phyloP scores from a whole-genome alignment of 2,329 filamentous ascomycete genomes.

The Beauveria bassiana region DNA sequence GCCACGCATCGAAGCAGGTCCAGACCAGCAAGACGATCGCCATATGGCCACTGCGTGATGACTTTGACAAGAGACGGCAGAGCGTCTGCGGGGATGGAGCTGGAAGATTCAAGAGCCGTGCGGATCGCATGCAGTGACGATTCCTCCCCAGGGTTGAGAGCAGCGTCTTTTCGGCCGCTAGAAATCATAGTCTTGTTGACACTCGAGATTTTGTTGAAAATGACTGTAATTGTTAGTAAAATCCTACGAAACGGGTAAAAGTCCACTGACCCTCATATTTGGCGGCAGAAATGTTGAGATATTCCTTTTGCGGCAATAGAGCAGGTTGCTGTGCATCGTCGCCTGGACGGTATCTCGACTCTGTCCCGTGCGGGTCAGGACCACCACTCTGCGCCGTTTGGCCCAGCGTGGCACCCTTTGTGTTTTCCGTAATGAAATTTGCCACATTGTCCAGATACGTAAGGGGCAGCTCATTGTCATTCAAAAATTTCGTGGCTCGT shows the following conservation, averaged over 20 bases:
- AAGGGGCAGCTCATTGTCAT: conserved; percentile 79
- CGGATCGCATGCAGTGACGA: conserved; percentile 53
- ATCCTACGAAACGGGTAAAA: no score
- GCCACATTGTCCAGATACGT: conserved; percentile 86
- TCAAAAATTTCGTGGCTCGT: conserved; percentile 81
- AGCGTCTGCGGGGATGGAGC: conserved; percentile 40
- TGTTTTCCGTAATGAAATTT: conserved; percentile 86
- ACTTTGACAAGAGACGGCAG: conserved; percentile 63
- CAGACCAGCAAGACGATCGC: conserved; percentile 73
- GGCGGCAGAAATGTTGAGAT: conserved; percentile 67
- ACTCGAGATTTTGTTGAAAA: conserved; percentile 68
- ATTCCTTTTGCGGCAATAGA: conserved; percentile 69
- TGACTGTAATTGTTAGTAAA: conserved; percentile 37
- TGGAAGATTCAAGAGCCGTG: conserved; percentile 52
- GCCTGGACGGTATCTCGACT: conserved; percentile 70
- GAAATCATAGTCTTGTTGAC: conserved; percentile 67
- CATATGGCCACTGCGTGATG: conserved; percentile 70
- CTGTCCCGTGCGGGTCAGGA: conserved; percentile 69
- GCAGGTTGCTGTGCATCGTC: conserved; percentile 45
- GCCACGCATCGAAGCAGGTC: conserved; percentile 83
- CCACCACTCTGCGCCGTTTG: conserved; percentile 39
- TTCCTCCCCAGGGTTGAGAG: conserved; percentile 66
- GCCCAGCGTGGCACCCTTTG: conserved; percentile 77
- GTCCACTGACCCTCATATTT: conserved; percentile 49
- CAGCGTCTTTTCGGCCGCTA: conserved; percentile 63